These are phyloP conservation scores for Saccharomycopsis fodiens DNA, from an alignment of 805 yeast genomes.

Conservation along the genomic window DNA sequence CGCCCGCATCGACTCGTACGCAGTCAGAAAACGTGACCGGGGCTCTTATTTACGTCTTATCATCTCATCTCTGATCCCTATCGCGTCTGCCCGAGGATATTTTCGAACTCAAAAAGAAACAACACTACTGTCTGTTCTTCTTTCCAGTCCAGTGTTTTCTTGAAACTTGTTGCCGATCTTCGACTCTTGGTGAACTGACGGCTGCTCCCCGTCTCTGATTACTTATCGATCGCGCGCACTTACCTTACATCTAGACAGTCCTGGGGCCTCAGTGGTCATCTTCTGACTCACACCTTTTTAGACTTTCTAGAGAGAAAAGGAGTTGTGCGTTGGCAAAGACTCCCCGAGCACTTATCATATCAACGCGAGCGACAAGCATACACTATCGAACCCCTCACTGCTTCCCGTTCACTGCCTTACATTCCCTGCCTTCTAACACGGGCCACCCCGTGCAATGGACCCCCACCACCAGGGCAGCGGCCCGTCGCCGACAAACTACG, in stretches of 20 bases:
- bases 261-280: not conserved
- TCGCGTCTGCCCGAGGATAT: too few relatives aligned
- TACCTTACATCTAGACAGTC: not conserved
- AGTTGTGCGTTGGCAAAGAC: not conserved
- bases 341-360: too few relatives aligned
- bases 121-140: not conserved
- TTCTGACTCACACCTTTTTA: not conserved
- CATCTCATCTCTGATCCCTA: conserved; percentile 1
- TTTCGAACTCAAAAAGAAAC: not conserved
- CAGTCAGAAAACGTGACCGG: not conserved
- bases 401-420: not conserved
- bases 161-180: too few relatives aligned
- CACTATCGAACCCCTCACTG: too few relatives aligned
- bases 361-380: too few relatives aligned
- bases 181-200: too few relatives aligned
- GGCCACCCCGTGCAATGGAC: not conserved
- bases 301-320: not conserved
- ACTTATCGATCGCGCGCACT: too few relatives aligned
- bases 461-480: not conserved
- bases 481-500: not conserved
- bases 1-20: too few relatives aligned
- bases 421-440: not conserved
- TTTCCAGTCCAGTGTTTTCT: not conserved
- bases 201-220: too few relatives aligned
- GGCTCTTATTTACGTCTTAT: conserved; percentile 1